Conservation (phyloP, 345 rosid genomes). For the Syzygium oleosum region DNA sequence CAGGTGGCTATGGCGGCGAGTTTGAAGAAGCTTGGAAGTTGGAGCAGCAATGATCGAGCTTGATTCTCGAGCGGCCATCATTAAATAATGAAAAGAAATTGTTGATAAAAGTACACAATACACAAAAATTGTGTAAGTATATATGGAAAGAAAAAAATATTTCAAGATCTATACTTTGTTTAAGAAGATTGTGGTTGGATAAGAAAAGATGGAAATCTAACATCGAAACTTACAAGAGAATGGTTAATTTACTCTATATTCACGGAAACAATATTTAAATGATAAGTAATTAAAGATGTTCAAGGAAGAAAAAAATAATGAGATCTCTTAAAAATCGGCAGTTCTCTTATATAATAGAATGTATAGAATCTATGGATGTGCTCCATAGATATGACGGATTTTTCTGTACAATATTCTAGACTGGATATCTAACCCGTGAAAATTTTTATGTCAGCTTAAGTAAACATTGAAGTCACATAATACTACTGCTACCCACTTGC, state of each 20-base stretch:
- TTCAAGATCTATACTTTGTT: not conserved
- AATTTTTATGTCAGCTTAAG: not conserved
- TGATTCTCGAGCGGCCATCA: not conserved
- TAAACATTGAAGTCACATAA: not conserved
- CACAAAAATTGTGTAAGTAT: not conserved
- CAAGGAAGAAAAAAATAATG: not conserved
- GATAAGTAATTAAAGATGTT: too few relatives aligned
- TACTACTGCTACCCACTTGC: not conserved
- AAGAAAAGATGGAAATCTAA: not conserved
- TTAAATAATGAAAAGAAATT: not conserved
- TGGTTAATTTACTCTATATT: not conserved
- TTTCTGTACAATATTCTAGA: not conserved
- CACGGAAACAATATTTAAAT: not conserved
- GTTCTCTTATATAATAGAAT: not conserved
- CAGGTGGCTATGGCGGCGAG: not conserved
- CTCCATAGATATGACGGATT: not conserved
- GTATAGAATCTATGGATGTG: not conserved
- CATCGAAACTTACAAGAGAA: not conserved
- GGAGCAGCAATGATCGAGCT: fast-evolving
- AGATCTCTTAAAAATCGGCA: not conserved
- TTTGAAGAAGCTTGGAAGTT: not conserved
- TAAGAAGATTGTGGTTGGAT: not conserved
- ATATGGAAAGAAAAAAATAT: not conserved
- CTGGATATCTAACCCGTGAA: not conserved
- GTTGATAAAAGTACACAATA: not conserved